Base-by-base conservation (phyloP, 78 protist species). In the Mastigamoeba balamuthi region DNA sequence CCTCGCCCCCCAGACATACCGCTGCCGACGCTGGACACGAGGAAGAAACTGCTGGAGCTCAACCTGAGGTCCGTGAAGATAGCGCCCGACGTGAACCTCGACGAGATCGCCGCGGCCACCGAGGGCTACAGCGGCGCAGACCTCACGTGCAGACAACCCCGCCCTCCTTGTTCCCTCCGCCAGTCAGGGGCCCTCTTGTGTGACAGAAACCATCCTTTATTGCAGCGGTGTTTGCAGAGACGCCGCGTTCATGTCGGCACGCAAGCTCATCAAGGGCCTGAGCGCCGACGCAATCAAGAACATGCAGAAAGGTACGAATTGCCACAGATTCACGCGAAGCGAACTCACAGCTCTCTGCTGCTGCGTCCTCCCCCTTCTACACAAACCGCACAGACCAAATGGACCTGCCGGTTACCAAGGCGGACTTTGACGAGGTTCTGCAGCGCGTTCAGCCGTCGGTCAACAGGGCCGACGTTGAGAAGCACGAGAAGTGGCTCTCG, bases 81-180 rank as follows among this genome's bases (percentile, higher is more conserved):
- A 27, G 77, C 68, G 1, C 78, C 58, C 4, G 78, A 69, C 17
- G 75, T 88, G 7, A 71, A 79, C 7, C 0, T 88, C 29, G 83
- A 69, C 39, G 33, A 33, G 63, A 40, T 80, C n/a, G 86, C 87
- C 27, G 10, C 1, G n/a, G 4, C 1, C 27, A 1, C 27, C 23
- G 86, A 43, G 17, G 91, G 92, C 10, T 88, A 75, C 82, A 27
- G 63, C 5, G 86, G 89, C 3, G 89, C 91, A 0, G 94, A 90
- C 66, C 67, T 90, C 43, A 81, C 87, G 30, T 73, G 69, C 69
- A 6, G 64, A 0, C 37, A 3, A 1, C 36, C 28, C 10, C 8
- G 3, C 7, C 0, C 10, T 67, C 48, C 3, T 42, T 2, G 35
- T 58, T 66, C 28, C 1, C 40, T 1, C 6, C 40, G 2, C 53